These are phyloP conservation scores for Amaranthus hypochondriacus DNA, from an alignment of 148 eudicot species.

Conservation along the genomic window DNA sequence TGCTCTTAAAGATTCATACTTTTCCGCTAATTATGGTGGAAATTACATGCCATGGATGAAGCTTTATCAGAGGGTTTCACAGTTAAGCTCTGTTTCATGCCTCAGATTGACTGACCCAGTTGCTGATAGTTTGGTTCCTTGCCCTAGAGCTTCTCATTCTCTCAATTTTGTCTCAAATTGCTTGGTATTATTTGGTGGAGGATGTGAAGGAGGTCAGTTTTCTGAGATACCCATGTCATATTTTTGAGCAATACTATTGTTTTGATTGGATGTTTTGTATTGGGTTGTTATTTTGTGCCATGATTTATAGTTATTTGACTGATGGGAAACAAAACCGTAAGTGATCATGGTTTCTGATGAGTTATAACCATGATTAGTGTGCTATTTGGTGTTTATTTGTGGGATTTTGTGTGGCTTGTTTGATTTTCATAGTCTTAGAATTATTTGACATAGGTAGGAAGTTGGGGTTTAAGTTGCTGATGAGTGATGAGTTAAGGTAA, in stretches of 20 bases:
- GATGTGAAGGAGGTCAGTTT: conserved; percentile 80
- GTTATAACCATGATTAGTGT: neutral
- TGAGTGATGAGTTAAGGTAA: neutral
- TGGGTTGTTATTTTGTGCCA: conserved; percentile 1
- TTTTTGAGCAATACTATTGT: neutral
- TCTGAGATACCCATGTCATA: conserved; percentile 2
- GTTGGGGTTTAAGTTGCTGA: neutral
- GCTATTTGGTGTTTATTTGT: neutral
- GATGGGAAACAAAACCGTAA: neutral
- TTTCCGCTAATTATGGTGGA: conserved; percentile 8
- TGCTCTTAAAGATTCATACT: conserved; percentile 35
- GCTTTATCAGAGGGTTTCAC: conserved; percentile 55
- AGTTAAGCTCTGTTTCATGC: conserved; percentile 58
- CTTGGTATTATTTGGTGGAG: conserved; percentile 91
- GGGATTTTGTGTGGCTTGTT: neutral
- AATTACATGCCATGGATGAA: conserved; percentile 46
- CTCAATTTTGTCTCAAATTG: conserved; percentile 67
- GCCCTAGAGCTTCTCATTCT: conserved; percentile 90
- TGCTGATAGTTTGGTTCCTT: conserved; percentile 38
- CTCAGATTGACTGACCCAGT: conserved; percentile 36
- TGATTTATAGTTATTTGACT: neutral
- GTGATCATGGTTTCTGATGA: conserved; percentile 6
- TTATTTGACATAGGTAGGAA: neutral
- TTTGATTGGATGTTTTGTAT: neutral
- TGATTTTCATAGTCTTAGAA: neutral